Conservation (phyloP, 345 rosid species). For the Melaleuca quinquenervia region DNA sequence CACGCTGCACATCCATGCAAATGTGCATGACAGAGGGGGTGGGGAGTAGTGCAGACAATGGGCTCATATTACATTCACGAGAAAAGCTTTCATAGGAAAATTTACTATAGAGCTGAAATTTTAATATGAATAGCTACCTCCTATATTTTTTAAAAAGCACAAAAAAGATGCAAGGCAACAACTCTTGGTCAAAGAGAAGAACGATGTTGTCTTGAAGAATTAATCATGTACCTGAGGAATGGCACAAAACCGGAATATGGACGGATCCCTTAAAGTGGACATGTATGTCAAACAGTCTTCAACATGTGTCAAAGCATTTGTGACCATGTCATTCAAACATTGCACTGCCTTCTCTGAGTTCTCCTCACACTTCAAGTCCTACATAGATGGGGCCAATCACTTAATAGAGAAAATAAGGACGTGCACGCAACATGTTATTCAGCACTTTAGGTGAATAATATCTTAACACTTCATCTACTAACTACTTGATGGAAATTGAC, state of each 20-base stretch:
- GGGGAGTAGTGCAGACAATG: background rate
- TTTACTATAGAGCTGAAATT: background rate
- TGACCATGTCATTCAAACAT: constrained; percentile 93
- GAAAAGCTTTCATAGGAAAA: background rate
- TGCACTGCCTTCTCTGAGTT: constrained; percentile 76
- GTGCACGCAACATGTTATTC: background rate
- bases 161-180: background rate
- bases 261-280: constrained; percentile 50
- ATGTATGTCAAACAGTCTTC: constrained; percentile 81
- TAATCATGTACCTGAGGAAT: constrained; percentile 60
- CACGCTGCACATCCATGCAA: background rate
- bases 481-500: background rate
- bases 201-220: background rate
- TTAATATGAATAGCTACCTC: background rate
- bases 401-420: background rate
- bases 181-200: background rate
- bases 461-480: background rate
- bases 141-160: background rate
- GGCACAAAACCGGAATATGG: constrained; percentile 83
- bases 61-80: background rate
- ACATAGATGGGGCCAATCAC: background rate
- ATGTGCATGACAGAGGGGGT: background rate
- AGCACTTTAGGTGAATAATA: background rate
- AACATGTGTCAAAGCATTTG: constrained; percentile 63
- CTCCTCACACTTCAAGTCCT: constrained; percentile 86